These are phyloP conservation scores for Kwoniella sp. DNA, from an alignment of 768 basidiomycete species.

Conservation along the genomic window DNA sequence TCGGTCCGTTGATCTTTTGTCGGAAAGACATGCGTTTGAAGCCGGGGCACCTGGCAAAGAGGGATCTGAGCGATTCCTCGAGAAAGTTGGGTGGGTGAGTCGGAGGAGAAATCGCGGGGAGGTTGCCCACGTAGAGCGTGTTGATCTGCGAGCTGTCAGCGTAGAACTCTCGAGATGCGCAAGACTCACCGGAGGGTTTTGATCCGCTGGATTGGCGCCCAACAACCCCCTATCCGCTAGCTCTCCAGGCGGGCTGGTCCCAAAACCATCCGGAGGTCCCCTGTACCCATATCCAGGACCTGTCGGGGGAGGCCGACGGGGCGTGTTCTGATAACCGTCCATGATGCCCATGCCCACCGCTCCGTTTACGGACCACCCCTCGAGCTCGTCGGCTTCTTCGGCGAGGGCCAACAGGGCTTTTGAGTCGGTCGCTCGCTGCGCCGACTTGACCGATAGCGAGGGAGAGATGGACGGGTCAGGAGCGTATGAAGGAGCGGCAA, in stretches of 20 bases:
- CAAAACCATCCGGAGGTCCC: constrained; percentile 12
- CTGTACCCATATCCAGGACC: neutral
- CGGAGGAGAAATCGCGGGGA: constrained; percentile 70
- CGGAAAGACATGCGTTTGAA: constrained; percentile 90
- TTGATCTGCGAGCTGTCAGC: constrained; percentile 64
- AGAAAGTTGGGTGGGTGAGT: constrained; percentile 72
- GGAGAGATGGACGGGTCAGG: constrained; percentile 27
- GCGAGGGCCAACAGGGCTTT: constrained; percentile 48
- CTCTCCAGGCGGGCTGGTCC: constrained; percentile 33
- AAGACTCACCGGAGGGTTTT: constrained; percentile 79
- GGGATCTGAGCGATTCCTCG: constrained; percentile 76
- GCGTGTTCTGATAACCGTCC: constrained; percentile 6
- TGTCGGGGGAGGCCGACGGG: neutral
- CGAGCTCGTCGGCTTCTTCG: constrained; percentile 47
- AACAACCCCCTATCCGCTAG: constrained; percentile 23
- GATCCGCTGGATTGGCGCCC: constrained; percentile 59
- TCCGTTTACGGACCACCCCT: constrained; percentile 44
- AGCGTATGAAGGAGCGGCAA: neutral
- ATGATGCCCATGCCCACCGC: constrained; percentile 27
- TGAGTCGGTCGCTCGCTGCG: constrained; percentile 30
- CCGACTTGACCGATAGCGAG: constrained; percentile 24
- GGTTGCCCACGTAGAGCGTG: constrained; percentile 97
- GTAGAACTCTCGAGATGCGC: neutral
- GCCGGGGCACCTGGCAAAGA: constrained; percentile 75
- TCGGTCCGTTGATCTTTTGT: constrained; percentile 94